Conservation (phyloP, 2,329 filamentous ascomycete genomes). For the Neonectria magnoliae region DNA sequence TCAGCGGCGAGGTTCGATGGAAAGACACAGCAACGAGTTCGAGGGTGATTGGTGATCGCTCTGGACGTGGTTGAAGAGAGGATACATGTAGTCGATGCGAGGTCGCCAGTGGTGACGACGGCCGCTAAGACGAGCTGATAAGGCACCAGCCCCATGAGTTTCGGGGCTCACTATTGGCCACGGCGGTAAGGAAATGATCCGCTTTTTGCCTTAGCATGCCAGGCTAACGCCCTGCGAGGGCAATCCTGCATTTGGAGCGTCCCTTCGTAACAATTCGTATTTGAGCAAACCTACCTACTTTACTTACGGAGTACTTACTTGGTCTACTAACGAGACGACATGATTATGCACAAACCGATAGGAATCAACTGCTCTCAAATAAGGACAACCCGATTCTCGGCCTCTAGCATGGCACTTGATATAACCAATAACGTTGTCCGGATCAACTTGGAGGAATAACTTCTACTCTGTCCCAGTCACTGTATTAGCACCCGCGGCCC, state of each 20-base stretch:
- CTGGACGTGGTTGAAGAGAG: neutral
- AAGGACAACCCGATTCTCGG: no score
- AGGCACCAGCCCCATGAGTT: conserved; percentile 2
- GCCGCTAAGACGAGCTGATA: neutral
- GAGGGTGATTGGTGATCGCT: neutral
- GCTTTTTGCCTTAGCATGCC: neutral
- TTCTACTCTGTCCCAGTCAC: no score
- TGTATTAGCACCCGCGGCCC: no score
- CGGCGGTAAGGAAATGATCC: conserved; percentile 10
- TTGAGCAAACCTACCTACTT: no score
- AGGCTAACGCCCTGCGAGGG: neutral
- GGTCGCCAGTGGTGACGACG: neutral
- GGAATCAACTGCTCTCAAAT: no score
- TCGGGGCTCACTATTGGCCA: conserved; percentile 10
- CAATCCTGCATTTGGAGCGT: neutral
- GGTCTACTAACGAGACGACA: no score
- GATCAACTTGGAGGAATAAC: no score
- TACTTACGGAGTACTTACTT: no score
- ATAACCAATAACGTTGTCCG: no score
- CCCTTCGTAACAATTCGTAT: neutral
- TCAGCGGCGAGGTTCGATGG: neutral
- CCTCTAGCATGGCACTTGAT: no score
- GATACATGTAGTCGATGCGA: neutral
- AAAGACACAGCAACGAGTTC: neutral
- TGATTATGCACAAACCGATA: no score